These are phyloP conservation scores for Pythium insidiosum DNA, from an alignment of 352 stramenopile species.

Conservation along the genomic window DNA sequence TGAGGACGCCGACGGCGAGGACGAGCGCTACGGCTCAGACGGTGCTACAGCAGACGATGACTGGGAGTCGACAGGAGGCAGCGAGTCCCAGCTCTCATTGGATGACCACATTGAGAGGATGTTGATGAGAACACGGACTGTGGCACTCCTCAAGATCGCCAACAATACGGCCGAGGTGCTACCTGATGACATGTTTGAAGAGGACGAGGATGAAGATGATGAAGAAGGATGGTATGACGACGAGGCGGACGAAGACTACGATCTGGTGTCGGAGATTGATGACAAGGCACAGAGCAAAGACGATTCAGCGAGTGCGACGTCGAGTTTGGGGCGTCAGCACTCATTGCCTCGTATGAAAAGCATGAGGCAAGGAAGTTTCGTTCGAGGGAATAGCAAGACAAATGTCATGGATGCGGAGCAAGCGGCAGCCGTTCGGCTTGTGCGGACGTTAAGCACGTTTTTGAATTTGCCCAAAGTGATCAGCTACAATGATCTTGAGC, in stretches of 20 bases:
- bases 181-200: constrained; percentile 32
- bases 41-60: background rate
- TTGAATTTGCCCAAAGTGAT: constrained; percentile 61
- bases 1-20: constrained; percentile 4
- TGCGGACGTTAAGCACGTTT: constrained; percentile 55
- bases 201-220: constrained; percentile 29
- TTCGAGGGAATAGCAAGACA: no score
- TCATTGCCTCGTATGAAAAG: constrained; percentile 6
- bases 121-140: constrained; percentile 47
- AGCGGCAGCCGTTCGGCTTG: constrained; percentile 36
- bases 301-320: background rate
- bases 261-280: background rate
- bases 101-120: constrained; percentile 69
- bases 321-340: constrained; percentile 2
- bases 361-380: constrained; percentile 23
- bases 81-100: constrained; percentile 22
- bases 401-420: constrained; percentile 10
- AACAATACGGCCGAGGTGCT: constrained; percentile 65
- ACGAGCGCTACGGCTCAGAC: background rate
- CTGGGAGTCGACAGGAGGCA: constrained; percentile 2
- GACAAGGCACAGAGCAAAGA: constrained; percentile 9
- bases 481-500: constrained; percentile 62
- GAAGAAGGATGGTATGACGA: constrained; percentile 23
- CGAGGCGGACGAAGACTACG: constrained; percentile 1
- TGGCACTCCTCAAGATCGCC: constrained; percentile 63